Evolutionary conservation across 768 basidiomycete species (phyloP).

Genomic region (Neoboletus brunneissimus): DNA sequence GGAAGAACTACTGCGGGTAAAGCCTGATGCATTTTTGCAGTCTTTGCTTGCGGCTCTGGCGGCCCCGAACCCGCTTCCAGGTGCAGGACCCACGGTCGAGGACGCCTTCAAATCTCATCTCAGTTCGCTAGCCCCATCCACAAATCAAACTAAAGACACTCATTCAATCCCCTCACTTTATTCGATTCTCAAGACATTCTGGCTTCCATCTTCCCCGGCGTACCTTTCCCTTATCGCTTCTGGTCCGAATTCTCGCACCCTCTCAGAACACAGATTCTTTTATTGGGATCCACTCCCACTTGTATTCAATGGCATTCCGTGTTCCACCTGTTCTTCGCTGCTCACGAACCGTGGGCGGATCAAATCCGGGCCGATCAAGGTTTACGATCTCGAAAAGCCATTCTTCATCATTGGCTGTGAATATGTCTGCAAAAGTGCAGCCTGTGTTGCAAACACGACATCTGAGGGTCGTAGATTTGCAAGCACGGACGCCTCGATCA

Average conservation of each 20-base stretch:
- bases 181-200: conserved; percentile 77
- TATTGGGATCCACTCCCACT: conserved; percentile 86
- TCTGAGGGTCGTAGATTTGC: conserved; percentile 64
- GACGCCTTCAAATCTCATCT: conserved; percentile 80
- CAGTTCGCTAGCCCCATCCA: conserved; percentile 54
- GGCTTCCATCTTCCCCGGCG: conserved; percentile 75
- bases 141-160: conserved; percentile 39
- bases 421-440: conserved; percentile 58
- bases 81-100: conserved; percentile 61
- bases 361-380: conserved; percentile 68
- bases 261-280: conserved; percentile 75
- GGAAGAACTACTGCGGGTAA: conserved; percentile 54
- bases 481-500: conserved; percentile 68
- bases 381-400: conserved; percentile 75
- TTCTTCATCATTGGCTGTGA: conserved; percentile 87
- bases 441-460: conserved; percentile 43
- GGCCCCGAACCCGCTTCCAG: conserved; percentile 61
- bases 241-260: conserved; percentile 60
- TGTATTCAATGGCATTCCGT: conserved; percentile 78
- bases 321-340: conserved; percentile 59
- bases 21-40: conserved; percentile 56
- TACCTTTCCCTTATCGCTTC: conserved; percentile 78
- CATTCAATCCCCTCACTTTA: conserved; percentile 68
- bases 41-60: conserved; percentile 56
- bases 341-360: conserved; percentile 71